Base-by-base conservation (phyloP, 2,329 filamentous ascomycete genomes). In the Aspergillus sp. region DNA sequence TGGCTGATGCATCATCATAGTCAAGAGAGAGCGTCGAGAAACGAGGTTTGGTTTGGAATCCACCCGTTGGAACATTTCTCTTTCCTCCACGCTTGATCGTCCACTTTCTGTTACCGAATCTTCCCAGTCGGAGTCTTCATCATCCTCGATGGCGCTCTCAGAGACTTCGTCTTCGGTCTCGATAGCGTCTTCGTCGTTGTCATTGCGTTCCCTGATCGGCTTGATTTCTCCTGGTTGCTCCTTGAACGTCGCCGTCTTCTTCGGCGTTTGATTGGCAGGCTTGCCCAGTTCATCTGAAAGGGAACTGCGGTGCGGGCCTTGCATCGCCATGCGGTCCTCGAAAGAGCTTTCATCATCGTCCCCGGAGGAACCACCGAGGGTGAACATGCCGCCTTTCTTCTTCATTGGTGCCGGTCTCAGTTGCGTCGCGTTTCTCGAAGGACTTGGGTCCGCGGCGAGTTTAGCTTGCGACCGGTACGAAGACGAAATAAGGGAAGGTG, bases 1-100 rank as follows among this genome's bases (percentile, higher is more conserved):
- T 88, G 86, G 87, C 66, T 95, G 86, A 62, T 89, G 88, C 68
- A 99, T 85, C 80, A 93, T 87, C 48, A 93, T 85, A 1, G 92
- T 96, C 60, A 99, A 87, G 38, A 97, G 82, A 2, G 93, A 97
- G 47, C 88, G 87, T 45, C 89, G 85, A 1, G 93, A 95, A 2
- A 88, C 87, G 22, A 97, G 79, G 65, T 96, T 90, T 7, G 86
- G 84, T 69, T 86, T 86, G 38, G 92, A 96, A 70, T 96, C 90
- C 45, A 97, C 91, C 8, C 94, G 88, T 71, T 92, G 86, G 80
- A 99, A 99, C 63, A 90, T 79, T 17, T 84, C 82, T 65, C 84
- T 86, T 55, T 94, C 88, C 56, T 94, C 89, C 47, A 91, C 81
- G 67, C 89, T 95, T 1, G 89, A 89, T 60, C 89, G 88, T 52